phyloP scores from a whole-genome alignment of 2,329 filamentous ascomycete genomes.

The Xylariaceae sp. region DNA sequence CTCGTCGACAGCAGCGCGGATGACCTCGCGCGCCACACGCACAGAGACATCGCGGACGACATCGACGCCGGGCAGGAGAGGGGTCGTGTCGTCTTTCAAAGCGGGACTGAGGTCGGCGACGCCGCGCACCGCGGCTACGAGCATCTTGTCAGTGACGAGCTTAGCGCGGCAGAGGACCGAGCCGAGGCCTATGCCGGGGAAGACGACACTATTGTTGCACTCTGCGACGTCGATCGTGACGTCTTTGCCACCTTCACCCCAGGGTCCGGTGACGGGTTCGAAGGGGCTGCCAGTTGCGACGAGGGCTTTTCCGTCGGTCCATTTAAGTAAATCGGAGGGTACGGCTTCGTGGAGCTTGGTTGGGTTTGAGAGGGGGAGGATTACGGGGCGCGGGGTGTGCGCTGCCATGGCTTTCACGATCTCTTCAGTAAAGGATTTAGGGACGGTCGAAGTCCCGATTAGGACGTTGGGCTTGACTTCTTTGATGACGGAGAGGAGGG shows the following conservation, averaged over 20 bases:
- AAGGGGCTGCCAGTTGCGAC: constrained; percentile 85
- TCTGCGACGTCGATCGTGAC: constrained; percentile 58
- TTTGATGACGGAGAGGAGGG: constrained; percentile 64
- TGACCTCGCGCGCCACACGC: constrained; percentile 70
- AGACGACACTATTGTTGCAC: constrained; percentile 85
- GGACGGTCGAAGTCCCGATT: constrained; percentile 78
- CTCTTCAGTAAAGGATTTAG: constrained; percentile 70
- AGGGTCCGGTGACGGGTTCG: constrained; percentile 61
- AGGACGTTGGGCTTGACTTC: constrained; percentile 74
- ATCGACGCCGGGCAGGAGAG: constrained; percentile 71
- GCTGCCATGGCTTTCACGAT: constrained; percentile 71
- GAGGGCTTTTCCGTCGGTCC: constrained; percentile 74
- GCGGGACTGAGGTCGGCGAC: constrained; percentile 70
- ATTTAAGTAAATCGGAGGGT: constrained; percentile 69
- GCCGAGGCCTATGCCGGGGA: constrained; percentile 81
- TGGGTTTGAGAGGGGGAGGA: constrained; percentile 81
- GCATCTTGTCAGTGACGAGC: constrained; percentile 70
- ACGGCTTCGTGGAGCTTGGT: constrained; percentile 79
- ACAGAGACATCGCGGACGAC: constrained; percentile 73
- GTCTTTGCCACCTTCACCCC: constrained; percentile 44
- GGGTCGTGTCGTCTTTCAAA: constrained; percentile 56
- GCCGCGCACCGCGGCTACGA: constrained; percentile 73
- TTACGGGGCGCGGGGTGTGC: constrained; percentile 67
- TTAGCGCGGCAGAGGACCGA: constrained; percentile 65
- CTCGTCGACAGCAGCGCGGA: constrained; percentile 66